Base-by-base conservation (phyloP, 129 eudicot genomes). In the Oenanthe sinensis region DNA sequence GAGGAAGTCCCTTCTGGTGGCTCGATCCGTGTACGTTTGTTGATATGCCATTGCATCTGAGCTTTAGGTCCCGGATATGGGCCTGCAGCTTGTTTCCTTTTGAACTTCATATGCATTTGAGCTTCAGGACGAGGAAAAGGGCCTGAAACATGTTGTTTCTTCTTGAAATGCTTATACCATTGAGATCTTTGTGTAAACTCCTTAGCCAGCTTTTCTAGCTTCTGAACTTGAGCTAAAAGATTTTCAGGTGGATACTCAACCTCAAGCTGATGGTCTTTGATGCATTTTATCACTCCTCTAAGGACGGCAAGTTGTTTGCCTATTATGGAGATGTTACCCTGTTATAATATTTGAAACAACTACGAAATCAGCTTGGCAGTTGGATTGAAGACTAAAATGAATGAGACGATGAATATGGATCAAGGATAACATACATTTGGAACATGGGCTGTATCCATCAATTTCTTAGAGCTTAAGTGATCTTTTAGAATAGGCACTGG, bases 401-500 rank as follows among this genome's bases (percentile, higher is more conserved):
- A 22, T 20, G 22, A 4, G 39, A 33, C 4, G 13, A 14, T 11
- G 42, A 67, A 67, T 39, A 30, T 33, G 10, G 43, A 67, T 60
- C 67, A 11, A 65, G 20, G 71, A 30, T 0, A 30, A 30, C 72
- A 30, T 67, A 67, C 72, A 26, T 63, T 28, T 63, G 5, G 37
- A 0, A 14, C 5, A 67, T 13, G 20, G 13, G 37, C 4, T 3
- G 30, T n/a, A 24, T 65, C 39, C 44, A 44, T 42, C 54, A 70
- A 9, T 36, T 71, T 26, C 60, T 76, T 14, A 15, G 37, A n/a
- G 20, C 62, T 75, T 68, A 82, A 26, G 49, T 76, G 63, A 58
- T 77, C 49, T 68, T 77, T 45, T n/a, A 82, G 75, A 28, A 84
- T 52, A 13, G 87, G 82, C 52, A 81, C 79, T 0, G 84, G 87